phyloP scores from a whole-genome alignment of 352 stramenopile species.

The Phytophthora pinifolia region DNA sequence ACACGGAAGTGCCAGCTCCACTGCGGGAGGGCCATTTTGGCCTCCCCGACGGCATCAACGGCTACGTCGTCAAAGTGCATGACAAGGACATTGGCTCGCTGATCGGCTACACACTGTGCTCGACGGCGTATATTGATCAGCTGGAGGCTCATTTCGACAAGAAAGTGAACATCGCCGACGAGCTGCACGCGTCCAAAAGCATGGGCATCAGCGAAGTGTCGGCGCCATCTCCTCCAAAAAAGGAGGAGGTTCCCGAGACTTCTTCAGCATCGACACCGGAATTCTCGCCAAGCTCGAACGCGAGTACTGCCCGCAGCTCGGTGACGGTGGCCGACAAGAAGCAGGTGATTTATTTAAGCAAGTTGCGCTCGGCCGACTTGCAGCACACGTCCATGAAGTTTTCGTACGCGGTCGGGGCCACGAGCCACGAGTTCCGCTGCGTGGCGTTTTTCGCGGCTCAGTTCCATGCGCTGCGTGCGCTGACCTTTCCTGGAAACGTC shows the following conservation, averaged over 20 bases:
- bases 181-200: constrained; percentile 40
- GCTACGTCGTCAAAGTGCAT: constrained; percentile 77
- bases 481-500: constrained; percentile 65
- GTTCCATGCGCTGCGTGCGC: constrained; percentile 76
- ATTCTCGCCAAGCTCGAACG: constrained; percentile 4
- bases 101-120: constrained; percentile 82
- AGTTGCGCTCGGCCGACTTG: constrained; percentile 64
- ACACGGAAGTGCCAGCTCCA: constrained; percentile 41
- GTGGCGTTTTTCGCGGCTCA: constrained; percentile 82
- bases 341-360: constrained; percentile 60
- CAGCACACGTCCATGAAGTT: constrained; percentile 86
- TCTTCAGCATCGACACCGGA: background rate
- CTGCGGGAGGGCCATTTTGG: constrained; percentile 76
- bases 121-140: constrained; percentile 65
- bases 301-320: constrained; percentile 10
- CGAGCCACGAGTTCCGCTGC: constrained; percentile 65
- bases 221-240: constrained; percentile 18
- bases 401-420: constrained; percentile 46
- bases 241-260: constrained; percentile 18
- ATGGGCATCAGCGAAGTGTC: constrained; percentile 20
- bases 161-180: constrained; percentile 48
- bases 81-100: constrained; percentile 83
- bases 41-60: constrained; percentile 67
- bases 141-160: constrained; percentile 65
- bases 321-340: constrained; percentile 38